A percentile compares a stretch with the other conserved stretches of the same genome.
Evolutionary conservation across 305 asterid species (phyloP).

Genomic region (Solanum hybrid): DNA sequence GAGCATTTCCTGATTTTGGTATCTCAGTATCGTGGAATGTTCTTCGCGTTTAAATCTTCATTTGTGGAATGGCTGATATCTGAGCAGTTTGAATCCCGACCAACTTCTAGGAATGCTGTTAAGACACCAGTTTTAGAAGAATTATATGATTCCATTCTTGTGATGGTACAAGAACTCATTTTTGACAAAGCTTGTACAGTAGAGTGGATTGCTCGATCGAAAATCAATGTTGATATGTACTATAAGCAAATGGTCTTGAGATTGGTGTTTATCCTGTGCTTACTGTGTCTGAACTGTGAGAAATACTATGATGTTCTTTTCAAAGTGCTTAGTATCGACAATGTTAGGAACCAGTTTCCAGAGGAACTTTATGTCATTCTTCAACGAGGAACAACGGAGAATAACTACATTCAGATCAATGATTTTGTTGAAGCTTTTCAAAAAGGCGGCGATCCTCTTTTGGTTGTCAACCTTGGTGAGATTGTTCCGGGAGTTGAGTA

Average conservation of each 20-base stretch:
- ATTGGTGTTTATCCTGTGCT: constrained; percentile 33
- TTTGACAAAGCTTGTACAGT: neutral
- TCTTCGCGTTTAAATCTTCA: constrained; percentile 37
- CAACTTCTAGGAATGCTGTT: constrained; percentile 5
- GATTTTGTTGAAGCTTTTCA: constrained; percentile 40
- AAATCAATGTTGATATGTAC: constrained; percentile 15
- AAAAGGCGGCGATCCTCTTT: constrained; percentile 34
- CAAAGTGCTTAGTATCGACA: constrained; percentile 4
- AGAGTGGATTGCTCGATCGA: constrained; percentile 34
- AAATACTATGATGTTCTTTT: constrained; percentile 9
- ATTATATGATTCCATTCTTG: constrained; percentile 15
- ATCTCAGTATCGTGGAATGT: constrained; percentile 23
- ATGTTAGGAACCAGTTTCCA: constrained; percentile 23
- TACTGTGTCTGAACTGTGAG: constrained; percentile 35
- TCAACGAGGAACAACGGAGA: neutral
- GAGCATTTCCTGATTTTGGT: constrained; percentile 37
- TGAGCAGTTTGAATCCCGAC: constrained; percentile 11
- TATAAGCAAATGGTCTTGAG: constrained; percentile 35
- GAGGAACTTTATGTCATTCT: constrained; percentile 23
- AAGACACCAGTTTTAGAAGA: neutral
- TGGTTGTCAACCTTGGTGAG: constrained; percentile 22
- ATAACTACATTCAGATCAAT: neutral
- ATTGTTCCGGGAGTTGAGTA: neutral
- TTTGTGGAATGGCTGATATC: constrained; percentile 40
- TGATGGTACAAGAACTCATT: constrained; percentile 18